phyloP scores from a whole-genome alignment of 306 rosid species.

The Castanea sativa region DNA sequence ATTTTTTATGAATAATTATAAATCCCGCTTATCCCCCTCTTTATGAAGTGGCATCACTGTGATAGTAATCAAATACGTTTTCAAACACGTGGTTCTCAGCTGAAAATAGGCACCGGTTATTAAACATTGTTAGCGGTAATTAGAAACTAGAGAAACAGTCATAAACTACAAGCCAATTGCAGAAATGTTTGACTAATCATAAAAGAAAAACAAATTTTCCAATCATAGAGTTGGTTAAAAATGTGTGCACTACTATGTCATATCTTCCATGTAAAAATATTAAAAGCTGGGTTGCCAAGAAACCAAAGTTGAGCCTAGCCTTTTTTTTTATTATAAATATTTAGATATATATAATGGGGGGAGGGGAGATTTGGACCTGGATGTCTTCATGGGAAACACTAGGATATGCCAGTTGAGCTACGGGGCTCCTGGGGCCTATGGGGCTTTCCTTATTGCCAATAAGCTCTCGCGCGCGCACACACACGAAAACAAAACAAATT shows the following conservation, averaged over 20 bases:
- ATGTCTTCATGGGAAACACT: too few relatives aligned
- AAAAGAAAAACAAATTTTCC: not conserved
- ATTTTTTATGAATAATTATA: conserved; percentile 1
- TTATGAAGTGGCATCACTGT: not conserved
- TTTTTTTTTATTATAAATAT: too few relatives aligned
- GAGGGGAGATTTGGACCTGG: too few relatives aligned
- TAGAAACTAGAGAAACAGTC: not conserved
- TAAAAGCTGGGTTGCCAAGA: not conserved
- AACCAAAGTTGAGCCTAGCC: not conserved
- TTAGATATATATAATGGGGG: too few relatives aligned
- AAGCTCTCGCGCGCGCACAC: too few relatives aligned
- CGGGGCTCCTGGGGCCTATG: too few relatives aligned
- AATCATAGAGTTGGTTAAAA: too few relatives aligned
- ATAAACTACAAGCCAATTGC: not conserved
- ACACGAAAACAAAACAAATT: too few relatives aligned
- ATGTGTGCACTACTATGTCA: not conserved
- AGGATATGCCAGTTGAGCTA: too few relatives aligned
- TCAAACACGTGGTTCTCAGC: not conserved
- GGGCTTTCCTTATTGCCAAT: not conserved
- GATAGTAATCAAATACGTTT: not conserved
- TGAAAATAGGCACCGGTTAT: not conserved
- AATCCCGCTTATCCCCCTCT: conserved; percentile 2
- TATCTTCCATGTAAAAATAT: not conserved
- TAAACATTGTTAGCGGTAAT: not conserved
- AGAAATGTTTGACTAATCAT: not conserved